Conservation (phyloP, 1,284 basidiomycete species). For the Puccinia triticina region DNA sequence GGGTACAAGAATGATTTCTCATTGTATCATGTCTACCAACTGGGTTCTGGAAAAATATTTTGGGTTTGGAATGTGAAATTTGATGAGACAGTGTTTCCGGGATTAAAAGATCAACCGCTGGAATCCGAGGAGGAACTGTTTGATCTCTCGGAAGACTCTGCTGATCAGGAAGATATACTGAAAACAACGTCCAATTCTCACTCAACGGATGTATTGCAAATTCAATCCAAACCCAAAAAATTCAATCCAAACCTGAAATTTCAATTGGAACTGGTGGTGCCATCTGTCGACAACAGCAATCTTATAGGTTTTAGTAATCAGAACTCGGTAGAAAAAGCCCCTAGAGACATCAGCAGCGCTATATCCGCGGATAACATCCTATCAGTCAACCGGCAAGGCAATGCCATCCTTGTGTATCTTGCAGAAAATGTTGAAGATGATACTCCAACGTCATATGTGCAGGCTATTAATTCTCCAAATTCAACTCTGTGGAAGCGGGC, state of each 20-base stretch:
- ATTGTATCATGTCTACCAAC: neutral
- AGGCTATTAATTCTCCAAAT: neutral
- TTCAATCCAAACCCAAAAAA: too few relatives aligned
- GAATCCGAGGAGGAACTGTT: neutral
- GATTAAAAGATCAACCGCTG: neutral
- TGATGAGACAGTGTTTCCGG: neutral
- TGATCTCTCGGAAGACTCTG: neutral
- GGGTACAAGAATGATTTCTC: conserved; percentile 2
- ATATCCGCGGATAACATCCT: neutral
- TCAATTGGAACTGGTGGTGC: too few relatives aligned
- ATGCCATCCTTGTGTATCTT: neutral
- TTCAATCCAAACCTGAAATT: too few relatives aligned
- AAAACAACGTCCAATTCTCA: too few relatives aligned
- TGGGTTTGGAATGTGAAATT: neutral
- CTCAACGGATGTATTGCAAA: too few relatives aligned
- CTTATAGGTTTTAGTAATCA: too few relatives aligned
- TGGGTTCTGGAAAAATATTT: neutral
- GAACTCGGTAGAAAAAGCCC: neutral
- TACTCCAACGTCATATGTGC: neutral
- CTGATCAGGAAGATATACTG: too few relatives aligned
- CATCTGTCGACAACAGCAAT: too few relatives aligned
- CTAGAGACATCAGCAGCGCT: neutral
- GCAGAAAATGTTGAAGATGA: neutral
- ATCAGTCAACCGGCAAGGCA: neutral
- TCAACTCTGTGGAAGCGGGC: neutral